Conservation (phyloP, 768 basidiomycete genomes). For the Pseudohyphozyma bogoriensis region DNA sequence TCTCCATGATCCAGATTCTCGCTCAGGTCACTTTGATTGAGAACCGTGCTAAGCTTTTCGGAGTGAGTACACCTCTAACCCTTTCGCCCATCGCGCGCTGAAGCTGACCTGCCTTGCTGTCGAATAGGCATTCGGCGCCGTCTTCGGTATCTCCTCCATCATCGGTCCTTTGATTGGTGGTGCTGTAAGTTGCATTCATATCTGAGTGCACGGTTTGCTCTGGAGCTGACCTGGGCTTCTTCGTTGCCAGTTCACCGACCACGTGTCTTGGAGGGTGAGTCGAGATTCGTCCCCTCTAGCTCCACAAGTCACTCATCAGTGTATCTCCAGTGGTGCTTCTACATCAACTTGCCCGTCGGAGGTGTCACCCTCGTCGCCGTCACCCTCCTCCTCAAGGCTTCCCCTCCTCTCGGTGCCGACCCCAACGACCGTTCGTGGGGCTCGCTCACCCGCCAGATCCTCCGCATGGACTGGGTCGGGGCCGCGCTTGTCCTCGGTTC, state of each 20-base stretch:
- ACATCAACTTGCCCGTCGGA: constrained; percentile 38
- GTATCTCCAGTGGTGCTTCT: constrained; percentile 18
- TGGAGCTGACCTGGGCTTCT: background rate
- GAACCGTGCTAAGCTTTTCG: constrained; percentile 38
- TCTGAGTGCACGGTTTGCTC: background rate
- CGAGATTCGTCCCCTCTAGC: constrained; percentile 27
- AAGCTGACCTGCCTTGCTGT: background rate
- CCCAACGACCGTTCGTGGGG: constrained; percentile 15
- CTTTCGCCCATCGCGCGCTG: background rate
- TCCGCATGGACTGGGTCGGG: constrained; percentile 42
- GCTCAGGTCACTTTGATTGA: constrained; percentile 30
- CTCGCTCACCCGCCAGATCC: background rate
- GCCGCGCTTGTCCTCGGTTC: constrained; percentile 39
- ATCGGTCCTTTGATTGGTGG: constrained; percentile 26
- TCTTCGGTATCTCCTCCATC: constrained; percentile 36
- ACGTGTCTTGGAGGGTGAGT: constrained; percentile 42
- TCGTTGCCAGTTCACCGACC: constrained; percentile 32
- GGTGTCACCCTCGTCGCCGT: constrained; percentile 38
- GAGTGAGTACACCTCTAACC: constrained; percentile 12
- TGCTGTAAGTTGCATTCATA: constrained; percentile 29
- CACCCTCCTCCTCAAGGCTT: constrained; percentile 29
- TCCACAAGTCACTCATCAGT: background rate
- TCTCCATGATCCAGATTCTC: constrained; percentile 32
- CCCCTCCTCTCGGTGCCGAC: constrained; percentile 30
- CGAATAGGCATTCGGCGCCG: constrained; percentile 26